Evolutionary conservation across 1,139 yeast species (phyloP).

Genomic region (Candida smagusa): DNA sequence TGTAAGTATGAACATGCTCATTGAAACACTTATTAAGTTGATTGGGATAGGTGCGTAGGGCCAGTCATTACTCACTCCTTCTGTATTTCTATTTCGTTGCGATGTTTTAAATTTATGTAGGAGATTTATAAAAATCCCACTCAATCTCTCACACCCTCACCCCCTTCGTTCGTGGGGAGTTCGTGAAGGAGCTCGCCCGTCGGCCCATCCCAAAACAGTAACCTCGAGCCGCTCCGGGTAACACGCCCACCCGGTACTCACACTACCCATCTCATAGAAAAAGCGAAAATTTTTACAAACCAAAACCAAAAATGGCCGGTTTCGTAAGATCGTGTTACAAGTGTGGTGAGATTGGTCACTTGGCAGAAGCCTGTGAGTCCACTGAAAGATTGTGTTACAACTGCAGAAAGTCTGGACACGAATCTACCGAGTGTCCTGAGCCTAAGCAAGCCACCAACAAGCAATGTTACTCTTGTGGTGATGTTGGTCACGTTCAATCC

Average conservation of each 20-base stretch:
- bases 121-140: too few species aligned
- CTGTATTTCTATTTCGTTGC: too few species aligned
- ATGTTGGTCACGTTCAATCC: conserved; percentile 65
- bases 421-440: conserved; percentile 81
- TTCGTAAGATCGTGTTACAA: conserved; percentile 86
- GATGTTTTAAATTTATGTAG: too few species aligned
- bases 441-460: conserved; percentile 81
- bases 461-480: conserved; percentile 88
- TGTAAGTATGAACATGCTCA: too few species aligned
- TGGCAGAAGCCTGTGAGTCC: conserved; percentile 84
- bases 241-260: conserved; percentile 4
- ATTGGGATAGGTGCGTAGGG: too few species aligned
- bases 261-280: conserved; percentile 1
- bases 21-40: too few species aligned
- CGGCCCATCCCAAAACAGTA: too few species aligned
- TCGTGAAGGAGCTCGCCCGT: too few species aligned
- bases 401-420: conserved; percentile 90
- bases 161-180: too few species aligned
- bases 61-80: too few species aligned
- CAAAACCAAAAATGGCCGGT: conserved; percentile 42
- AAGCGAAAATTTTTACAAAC: conserved; percentile 11
- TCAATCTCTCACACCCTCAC: too few species aligned
- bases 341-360: conserved; percentile 91
- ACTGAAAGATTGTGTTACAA: conserved; percentile 87
- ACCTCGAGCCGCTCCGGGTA: conserved; percentile 11